phyloP scores from a whole-genome alignment of 176 grass and related monocot species.

The Guadua angustifolia region DNA sequence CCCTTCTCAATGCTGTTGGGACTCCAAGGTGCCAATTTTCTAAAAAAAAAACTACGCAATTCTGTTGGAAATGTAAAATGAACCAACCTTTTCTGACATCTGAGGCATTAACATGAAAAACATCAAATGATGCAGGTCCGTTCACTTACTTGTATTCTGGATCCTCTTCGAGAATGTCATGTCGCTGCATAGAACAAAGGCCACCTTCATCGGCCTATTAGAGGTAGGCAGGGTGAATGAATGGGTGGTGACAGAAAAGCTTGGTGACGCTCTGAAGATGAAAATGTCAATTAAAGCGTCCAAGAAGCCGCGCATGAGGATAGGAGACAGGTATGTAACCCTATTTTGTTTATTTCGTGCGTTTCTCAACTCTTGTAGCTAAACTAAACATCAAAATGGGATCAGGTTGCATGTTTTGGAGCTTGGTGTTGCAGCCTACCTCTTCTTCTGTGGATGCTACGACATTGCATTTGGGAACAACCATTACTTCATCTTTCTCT shows the following conservation, averaged over 20 bases:
- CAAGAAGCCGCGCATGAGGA: conserved; percentile 54
- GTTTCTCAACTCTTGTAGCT: conserved; percentile 24
- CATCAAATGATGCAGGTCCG: conserved; percentile 53
- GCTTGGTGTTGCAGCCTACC: conserved; percentile 62
- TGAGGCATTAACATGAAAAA: conserved; percentile 11
- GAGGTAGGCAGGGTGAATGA: conserved; percentile 51
- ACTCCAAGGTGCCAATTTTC: conserved; percentile 62
- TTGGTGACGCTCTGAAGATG: conserved; percentile 66
- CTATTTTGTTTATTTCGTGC: not conserved
- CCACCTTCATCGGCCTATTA: conserved; percentile 70
- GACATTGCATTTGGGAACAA: conserved; percentile 60
- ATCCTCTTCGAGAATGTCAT: conserved; percentile 89
- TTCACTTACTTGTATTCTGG: conserved; percentile 82
- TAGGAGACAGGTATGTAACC: conserved; percentile 56
- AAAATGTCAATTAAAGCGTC: conserved; percentile 49
- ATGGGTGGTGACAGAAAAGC: conserved; percentile 66
- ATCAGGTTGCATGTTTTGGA: conserved; percentile 76
- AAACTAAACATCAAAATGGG: conserved; percentile 30
- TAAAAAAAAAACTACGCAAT: conserved; percentile 4
- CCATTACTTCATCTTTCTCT: conserved; percentile 72
- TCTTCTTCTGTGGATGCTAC: conserved; percentile 78
- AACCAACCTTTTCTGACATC: not conserved
- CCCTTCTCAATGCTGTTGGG: conserved; percentile 67
- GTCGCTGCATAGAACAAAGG: conserved; percentile 88
- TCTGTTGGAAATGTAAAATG: not conserved